Percentiles rank a stretch among this genome's conserved stretches.
Conservation (phyloP, 352 stramenopile species). For the Phytophthora ramorum region DNA sequence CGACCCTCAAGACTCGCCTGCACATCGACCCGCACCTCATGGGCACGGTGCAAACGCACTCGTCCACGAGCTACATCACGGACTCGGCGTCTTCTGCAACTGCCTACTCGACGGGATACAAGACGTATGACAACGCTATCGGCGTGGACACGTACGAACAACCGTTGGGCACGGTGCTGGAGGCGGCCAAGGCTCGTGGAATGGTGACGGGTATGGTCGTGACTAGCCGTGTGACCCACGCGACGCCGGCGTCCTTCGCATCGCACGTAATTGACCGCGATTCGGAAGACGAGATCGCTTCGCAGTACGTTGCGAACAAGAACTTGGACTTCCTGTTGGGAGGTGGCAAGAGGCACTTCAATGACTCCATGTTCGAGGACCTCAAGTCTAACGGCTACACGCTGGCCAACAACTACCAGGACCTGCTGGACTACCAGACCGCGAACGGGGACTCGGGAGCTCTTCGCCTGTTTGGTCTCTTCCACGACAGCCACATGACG, state of each 20-base stretch:
- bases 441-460: slow-evolving; percentile 53
- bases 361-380: slow-evolving; percentile 49
- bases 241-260: slow-evolving; percentile 63
- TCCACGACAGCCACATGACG: slow-evolving; percentile 69
- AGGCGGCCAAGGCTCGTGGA: slow-evolving; percentile 62
- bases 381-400: slow-evolving; percentile 55
- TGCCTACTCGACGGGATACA: slow-evolving; percentile 61
- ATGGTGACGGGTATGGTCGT: slow-evolving; percentile 76
- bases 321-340: slow-evolving; percentile 73
- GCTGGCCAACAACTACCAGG: slow-evolving; percentile 63
- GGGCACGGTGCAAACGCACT: slow-evolving; percentile 69
- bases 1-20: slow-evolving; percentile 55
- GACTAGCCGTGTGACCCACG: slow-evolving; percentile 69
- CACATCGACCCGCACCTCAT: slow-evolving; percentile 54
- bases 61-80: slow-evolving; percentile 72
- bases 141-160: slow-evolving; percentile 57
- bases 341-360: slow-evolving; percentile 61
- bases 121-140: slow-evolving; percentile 62
- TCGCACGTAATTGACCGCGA: slow-evolving; percentile 62
- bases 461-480: slow-evolving; percentile 66
- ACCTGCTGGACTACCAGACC: slow-evolving; percentile 60
- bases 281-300: slow-evolving; percentile 61
- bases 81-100: slow-evolving; percentile 69
- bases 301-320: slow-evolving; percentile 71
- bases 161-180: slow-evolving; percentile 56